Conservation (phyloP, 495 filamentous ascomycete species). For the Lasiosphaeria miniovina region DNA sequence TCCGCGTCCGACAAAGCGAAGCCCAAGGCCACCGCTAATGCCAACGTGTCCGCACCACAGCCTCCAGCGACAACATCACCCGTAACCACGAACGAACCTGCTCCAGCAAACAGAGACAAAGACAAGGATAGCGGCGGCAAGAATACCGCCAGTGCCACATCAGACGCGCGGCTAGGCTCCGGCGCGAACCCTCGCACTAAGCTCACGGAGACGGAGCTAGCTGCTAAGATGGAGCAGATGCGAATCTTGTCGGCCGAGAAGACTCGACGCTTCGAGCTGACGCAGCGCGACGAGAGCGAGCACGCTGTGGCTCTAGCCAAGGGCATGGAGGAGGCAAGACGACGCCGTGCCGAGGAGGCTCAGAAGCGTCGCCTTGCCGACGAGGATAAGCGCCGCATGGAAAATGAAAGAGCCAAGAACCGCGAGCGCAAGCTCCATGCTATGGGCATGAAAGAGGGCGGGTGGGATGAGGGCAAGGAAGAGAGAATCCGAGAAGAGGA, state of each 20-base stretch:
- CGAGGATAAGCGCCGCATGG: constrained; percentile 43
- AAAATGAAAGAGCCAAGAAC: constrained; percentile 49
- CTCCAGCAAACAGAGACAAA: neutral
- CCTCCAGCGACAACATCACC: constrained; percentile 1
- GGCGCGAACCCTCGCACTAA: constrained; percentile 50
- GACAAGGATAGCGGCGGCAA: constrained; percentile 5
- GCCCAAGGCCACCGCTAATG: constrained; percentile 5
- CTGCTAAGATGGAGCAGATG: constrained; percentile 50
- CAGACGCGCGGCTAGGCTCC: constrained; percentile 38
- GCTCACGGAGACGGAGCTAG: constrained; percentile 51
- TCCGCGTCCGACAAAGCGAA: constrained; percentile 13
- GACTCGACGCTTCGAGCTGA: constrained; percentile 48
- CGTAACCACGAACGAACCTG: constrained; percentile 3
- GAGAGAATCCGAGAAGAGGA: constrained; percentile 31
- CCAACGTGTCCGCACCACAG: constrained; percentile 7
- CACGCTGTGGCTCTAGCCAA: constrained; percentile 50
- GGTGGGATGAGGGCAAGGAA: constrained; percentile 48
- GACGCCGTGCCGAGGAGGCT: constrained; percentile 43
- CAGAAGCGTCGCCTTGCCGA: constrained; percentile 36
- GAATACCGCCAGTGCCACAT: constrained; percentile 33
- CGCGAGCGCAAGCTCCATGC: constrained; percentile 47
- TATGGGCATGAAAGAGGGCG: constrained; percentile 43
- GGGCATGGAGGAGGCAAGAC: constrained; percentile 49
- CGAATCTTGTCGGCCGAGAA: constrained; percentile 45
- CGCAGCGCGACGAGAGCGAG: constrained; percentile 48